Base-by-base conservation (phyloP, 176 grass and related monocot genomes). In the Cymbopogon citratus region DNA sequence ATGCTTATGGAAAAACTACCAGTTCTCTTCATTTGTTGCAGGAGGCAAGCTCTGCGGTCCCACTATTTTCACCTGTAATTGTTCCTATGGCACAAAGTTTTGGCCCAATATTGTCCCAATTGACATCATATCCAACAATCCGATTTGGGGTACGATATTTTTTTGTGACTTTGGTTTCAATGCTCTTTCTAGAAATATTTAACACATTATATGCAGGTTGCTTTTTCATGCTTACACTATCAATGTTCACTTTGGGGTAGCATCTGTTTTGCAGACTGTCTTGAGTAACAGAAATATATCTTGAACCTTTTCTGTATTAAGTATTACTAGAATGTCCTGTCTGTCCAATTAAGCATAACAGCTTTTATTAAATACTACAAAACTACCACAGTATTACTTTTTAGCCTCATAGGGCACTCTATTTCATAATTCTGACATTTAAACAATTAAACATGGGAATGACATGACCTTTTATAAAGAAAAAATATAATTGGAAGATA, bases 51-150 rank as follows among this genome's bases (percentile, higher is more conserved):
- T 35, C 35, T 5, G 96, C 96, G 4, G 46, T 98, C 54, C 96
- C 96, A 49, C 87, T 98, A 71, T 95, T 98, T 87, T 98, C 92
- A 51, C 96, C 96, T 62, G 92, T 98, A 62, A 98, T 98, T 74
- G 96, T 95, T 44, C 92, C 96, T 25, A 83, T 98, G 91, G 96
- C 96, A 69, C 96, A 98, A 85, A 90, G 92, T 84, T 93, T 98
- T 83, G 96, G 96, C 45, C 96, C 96, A 0, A 86, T 98, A 90
- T 69, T 98, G 33, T 90, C 92, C 19, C 96, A 98, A 82, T 71
- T 98, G 45, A 93, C 82, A 40, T 87, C 96, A 63, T 98, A 85
- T 82, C 91, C 85, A 52, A 93, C 96, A 61, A 78, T 98, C 48
- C 96, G 89, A 49, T 81, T 81, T 69, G 96, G 96, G 84, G 96